Evolutionary conservation across 805 yeast species (phyloP).

Genomic region (Ogataea nitratoaversa): DNA sequence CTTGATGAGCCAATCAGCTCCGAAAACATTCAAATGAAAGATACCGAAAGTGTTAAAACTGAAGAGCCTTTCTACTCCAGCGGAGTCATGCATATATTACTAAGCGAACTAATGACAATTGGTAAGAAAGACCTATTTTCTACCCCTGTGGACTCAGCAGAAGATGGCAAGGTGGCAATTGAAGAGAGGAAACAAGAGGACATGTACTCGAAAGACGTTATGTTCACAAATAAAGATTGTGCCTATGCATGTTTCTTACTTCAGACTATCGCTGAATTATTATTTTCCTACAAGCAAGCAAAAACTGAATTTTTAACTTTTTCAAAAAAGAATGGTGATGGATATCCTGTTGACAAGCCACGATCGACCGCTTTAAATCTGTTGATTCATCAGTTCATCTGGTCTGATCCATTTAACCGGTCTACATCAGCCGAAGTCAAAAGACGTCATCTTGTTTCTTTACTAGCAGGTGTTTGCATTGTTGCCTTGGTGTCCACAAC

Average conservation of each 20-base stretch:
- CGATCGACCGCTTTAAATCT: slow-evolving; percentile 74
- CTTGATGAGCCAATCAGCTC: slow-evolving; percentile 14
- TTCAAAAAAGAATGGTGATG: slow-evolving; percentile 47
- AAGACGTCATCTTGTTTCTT: slow-evolving; percentile 54
- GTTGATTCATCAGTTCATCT: slow-evolving; percentile 68
- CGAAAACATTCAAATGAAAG: slow-evolving; percentile 24
- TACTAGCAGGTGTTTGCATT: slow-evolving; percentile 58
- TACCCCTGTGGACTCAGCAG: slow-evolving; percentile 17
- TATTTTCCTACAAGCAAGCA: slow-evolving; percentile 74
- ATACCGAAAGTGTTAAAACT: slow-evolving; percentile 21
- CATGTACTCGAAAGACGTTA: slow-evolving; percentile 19
- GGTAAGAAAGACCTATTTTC: slow-evolving; percentile 25
- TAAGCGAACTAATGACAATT: slow-evolving; percentile 58
- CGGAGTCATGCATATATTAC: slow-evolving; percentile 59
- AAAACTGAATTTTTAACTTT: slow-evolving; percentile 80
- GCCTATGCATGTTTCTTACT: slow-evolving; percentile 66
- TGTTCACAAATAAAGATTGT: slow-evolving; percentile 52
- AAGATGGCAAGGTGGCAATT: slow-evolving; percentile 20
- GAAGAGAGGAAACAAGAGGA: slow-evolving; percentile 18
- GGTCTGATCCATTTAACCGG: slow-evolving; percentile 42
- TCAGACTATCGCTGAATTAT: slow-evolving; percentile 62
- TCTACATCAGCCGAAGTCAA: slow-evolving; percentile 35
- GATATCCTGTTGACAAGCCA: slow-evolving; percentile 49
- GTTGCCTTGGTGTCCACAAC: slow-evolving; percentile 59
- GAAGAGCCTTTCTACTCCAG: slow-evolving; percentile 27